Evolutionary conservation across 768 basidiomycete genomes (phyloP).

Genomic region (Epithele typhae): DNA sequence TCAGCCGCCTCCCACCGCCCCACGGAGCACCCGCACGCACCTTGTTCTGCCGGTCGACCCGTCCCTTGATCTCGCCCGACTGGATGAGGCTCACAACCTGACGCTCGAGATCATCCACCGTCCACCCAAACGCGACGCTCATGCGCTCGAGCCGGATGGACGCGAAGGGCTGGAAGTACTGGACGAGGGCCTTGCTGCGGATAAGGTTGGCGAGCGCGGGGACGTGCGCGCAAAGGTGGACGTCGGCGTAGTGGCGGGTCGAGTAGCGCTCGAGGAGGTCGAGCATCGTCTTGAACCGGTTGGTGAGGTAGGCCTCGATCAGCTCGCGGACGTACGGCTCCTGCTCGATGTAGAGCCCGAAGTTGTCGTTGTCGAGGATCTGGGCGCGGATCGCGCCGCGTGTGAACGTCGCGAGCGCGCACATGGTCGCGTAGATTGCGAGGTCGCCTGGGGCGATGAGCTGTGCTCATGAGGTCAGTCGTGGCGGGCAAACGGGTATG

Average conservation of each 20-base stretch:
- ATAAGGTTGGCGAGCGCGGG: constrained; percentile 61
- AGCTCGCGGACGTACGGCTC: constrained; percentile 86
- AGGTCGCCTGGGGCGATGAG: constrained; percentile 80
- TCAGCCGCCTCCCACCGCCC: too few species aligned
- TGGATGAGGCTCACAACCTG: constrained; percentile 79
- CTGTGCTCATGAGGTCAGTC: too few species aligned
- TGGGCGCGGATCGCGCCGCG: constrained; percentile 66
- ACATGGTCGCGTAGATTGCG: constrained; percentile 81
- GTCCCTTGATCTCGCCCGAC: constrained; percentile 69
- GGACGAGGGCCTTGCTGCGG: constrained; percentile 70
- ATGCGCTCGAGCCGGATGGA: constrained; percentile 80
- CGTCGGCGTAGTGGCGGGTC: constrained; percentile 75
- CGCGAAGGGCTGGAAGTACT: constrained; percentile 90
- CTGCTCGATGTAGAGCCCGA: constrained; percentile 77
- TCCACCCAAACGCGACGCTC: constrained; percentile 84
- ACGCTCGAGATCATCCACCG: constrained; percentile 61
- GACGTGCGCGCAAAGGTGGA: constrained; percentile 72
- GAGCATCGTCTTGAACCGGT: constrained; percentile 80
- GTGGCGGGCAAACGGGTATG: too few species aligned
- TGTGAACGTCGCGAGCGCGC: constrained; percentile 73
- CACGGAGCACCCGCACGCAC: too few species aligned
- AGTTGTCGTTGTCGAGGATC: constrained; percentile 63
- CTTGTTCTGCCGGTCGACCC: constrained; percentile 90
- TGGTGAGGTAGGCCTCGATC: constrained; percentile 79
- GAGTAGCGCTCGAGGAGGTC: constrained; percentile 70